Base-by-base conservation (phyloP, 176 grass and related monocot species). In the Carex parvula region DNA sequence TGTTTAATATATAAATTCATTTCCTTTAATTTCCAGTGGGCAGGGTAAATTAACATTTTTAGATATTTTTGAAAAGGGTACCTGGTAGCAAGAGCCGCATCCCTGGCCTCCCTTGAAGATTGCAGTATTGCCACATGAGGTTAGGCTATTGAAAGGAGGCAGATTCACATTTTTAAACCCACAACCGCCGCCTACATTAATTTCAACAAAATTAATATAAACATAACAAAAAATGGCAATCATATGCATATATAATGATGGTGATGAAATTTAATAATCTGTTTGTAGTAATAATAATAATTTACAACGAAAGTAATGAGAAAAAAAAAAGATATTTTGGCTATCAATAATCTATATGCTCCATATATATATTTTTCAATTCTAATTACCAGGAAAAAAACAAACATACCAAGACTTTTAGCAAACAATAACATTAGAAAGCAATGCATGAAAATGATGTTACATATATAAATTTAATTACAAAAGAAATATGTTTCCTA, bases 11-110 rank as follows among this genome's bases (percentile, higher is more conserved):
- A 26, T 1, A 26, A 11, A 48, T 48, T 48, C 1, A 48, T 48
- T 11, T 11, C 8, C 1, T 48, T 48, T 8, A 33, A 33, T 33
- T 39, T 39, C 4, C 37, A 39, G 9, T 65, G 6, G 2, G 61
- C 24, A 24, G 24, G 24, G 26, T 65, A 65, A 65, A 21, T 65
- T 48, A 48, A 48, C 61, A 21, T 68, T 52, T 76, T 76, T 29
- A 53, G 71, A 53, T 76, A 11, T 79, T 55, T 60, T 24, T 64
- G 7, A 16, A 57, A 64, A 6, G 21, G 8, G 14, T 58, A 97
- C 94, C 90, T 94, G 91, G 82, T 92, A 92, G 88, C 94, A 94
- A 74, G 94, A 87, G 12, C 92, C 94, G 59, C 94, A 94, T 5
- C 94, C 94, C 70, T 97, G 89, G 86, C 94, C 92, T 79, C 80